Evolutionary conservation across 768 basidiomycete species (phyloP), one percentile per base, ranked within the genome.

Genomic region (Mycena galopus): DNA sequence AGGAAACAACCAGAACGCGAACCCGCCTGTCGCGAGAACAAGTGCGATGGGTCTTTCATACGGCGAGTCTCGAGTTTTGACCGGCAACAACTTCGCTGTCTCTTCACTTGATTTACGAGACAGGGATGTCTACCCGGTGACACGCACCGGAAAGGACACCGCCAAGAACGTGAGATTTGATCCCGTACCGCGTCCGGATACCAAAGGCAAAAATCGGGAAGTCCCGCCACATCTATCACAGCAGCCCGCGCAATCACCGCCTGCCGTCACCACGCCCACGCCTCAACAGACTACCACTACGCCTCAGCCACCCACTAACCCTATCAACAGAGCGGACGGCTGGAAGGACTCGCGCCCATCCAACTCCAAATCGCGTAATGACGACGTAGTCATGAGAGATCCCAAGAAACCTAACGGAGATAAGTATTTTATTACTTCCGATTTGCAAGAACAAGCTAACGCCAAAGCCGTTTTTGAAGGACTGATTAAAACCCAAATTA

Each of bases 301-400:
- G n/a, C n/a, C n/a, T n/a, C n/a, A n/a, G n/a, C n/a, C n/a, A n/a
- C n/a, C n/a, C 1, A 14, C 33, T 2, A 59, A 71, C 11, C 64
- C 70, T 12, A 66, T 71, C 14, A 71, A 71, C 17, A 17, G 64
- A 1, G 14, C 8, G 4, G 70, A 71, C 5, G 70, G 70, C 4
- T 71, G 70, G 70, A 65, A 66, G 29, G 47, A 33, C 3, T 66
- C 63, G 0, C 47, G 10, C 4, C 62, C 69, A 10, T 69, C 68
- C 10, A 63, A 37, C 14, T 44, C 62, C 11, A 65, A 60, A 39
- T 7, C 44, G 1, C 37, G 42, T 25, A 37, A 65, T 16, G 33
- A 39, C 1, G 70, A 71, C 53, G 58, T 71, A 1, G 44, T 66
- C 8, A 71, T 71, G 70, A 27, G 62, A 8, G 64, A 71, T 23